phyloP scores from a whole-genome alignment of 306 rosid genomes.

The Acacia acuminata region DNA sequence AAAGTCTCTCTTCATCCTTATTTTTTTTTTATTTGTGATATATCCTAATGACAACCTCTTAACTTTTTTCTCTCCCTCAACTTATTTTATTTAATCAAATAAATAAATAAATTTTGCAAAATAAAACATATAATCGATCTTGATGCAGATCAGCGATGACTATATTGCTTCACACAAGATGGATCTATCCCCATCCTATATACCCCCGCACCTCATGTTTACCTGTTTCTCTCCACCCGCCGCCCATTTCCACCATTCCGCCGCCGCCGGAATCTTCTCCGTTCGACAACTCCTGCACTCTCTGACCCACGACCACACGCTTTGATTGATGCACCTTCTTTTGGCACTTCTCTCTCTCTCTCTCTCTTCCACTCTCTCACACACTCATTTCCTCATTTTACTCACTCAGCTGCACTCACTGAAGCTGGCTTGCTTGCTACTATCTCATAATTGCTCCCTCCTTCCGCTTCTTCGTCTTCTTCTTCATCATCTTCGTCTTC shows the following conservation, averaged over 20 bases:
- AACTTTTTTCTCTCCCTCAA: conserved; percentile 29
- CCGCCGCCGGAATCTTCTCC: background rate
- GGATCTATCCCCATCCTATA: background rate
- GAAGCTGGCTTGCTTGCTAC: conserved; percentile 61
- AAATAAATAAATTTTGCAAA: conserved; percentile 61
- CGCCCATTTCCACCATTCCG: conserved; percentile 16
- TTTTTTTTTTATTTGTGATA: conserved; percentile 43
- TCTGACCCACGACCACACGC: conserved; percentile 31
- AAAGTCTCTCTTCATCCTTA: conserved; percentile 27
- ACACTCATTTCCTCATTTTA: conserved; percentile 20
- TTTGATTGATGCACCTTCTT: conserved; percentile 23
- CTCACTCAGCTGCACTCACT: conserved; percentile 43
- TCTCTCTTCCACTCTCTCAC: conserved; percentile 16
- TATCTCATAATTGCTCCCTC: conserved; percentile 57
- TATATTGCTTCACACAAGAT: conserved; percentile 46
- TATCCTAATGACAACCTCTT: conserved; percentile 16
- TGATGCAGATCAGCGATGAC: conserved; percentile 38
- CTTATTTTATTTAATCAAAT: conserved; percentile 50
- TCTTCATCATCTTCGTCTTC: conserved; percentile 37
- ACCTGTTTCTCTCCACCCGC: conserved; percentile 9
- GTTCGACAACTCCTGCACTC: conserved; percentile 43
- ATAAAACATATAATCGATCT: conserved; percentile 46
- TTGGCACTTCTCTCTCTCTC: background rate
- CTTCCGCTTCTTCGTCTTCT: conserved; percentile 45
- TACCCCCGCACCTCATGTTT: conserved; percentile 38